Conservation (phyloP, 441 rosid species). For the Euphorbia schlechtendalii region DNA sequence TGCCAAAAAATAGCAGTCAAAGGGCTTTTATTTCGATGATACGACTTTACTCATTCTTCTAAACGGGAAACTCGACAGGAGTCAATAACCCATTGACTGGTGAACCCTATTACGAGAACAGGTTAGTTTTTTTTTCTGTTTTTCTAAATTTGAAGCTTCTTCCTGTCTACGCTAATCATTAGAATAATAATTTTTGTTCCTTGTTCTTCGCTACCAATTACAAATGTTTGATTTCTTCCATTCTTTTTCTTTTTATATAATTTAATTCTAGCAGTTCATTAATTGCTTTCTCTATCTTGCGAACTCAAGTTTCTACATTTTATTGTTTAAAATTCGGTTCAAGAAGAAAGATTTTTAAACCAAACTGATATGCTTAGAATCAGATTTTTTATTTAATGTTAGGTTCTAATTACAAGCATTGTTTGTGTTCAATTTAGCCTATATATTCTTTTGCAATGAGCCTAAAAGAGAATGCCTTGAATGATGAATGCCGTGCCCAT, state of each 20-base stretch:
- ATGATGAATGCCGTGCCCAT: neutral
- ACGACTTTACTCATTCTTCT: neutral
- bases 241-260: neutral
- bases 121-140: neutral
- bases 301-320: too few relatives aligned
- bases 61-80: too few relatives aligned
- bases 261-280: neutral
- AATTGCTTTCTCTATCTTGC: neutral
- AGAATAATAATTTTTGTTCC: neutral
- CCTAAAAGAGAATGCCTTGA: neutral
- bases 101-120: neutral
- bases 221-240: neutral
- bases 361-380: too few relatives aligned
- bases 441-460: neutral
- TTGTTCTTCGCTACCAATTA: neutral
- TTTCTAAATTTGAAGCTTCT: neutral
- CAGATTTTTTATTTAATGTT: neutral
- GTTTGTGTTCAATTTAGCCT: neutral
- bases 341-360: too few relatives aligned
- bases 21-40: too few relatives aligned
- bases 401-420: neutral
- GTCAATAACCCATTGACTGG: neutral
- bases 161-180: neutral
- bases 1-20: too few relatives aligned
- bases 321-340: neutral